Conservation (phyloP, 225 moss, liverwort and hornwort genomes). For the Polytrichum commune region DNA sequence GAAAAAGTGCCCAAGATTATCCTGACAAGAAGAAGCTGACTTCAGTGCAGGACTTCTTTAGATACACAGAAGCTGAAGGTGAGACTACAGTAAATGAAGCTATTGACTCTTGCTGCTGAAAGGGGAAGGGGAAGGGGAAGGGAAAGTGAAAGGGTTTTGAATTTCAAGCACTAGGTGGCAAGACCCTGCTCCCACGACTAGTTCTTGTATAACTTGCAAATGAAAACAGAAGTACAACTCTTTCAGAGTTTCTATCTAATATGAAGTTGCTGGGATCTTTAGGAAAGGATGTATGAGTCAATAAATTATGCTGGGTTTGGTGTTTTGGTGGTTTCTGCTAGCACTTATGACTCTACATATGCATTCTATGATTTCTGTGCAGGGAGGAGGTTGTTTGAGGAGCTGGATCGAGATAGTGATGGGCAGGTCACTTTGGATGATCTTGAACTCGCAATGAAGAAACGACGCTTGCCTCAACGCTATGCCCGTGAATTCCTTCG, state of each 20-base stretch:
- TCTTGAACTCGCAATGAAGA: slow-evolving; percentile 62
- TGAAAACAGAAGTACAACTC: too few relatives aligned
- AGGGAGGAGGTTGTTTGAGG: slow-evolving; percentile 62
- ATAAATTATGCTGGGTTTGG: too few relatives aligned
- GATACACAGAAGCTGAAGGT: slow-evolving; percentile 68
- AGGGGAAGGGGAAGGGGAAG: neutral
- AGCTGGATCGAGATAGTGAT: slow-evolving; percentile 58
- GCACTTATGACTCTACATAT: too few relatives aligned
- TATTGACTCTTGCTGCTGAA: neutral
- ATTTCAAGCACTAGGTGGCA: too few relatives aligned
- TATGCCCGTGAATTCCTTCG: slow-evolving; percentile 57
- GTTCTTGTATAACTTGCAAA: too few relatives aligned
- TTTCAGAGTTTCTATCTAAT: too few relatives aligned
- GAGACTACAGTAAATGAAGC: slow-evolving; percentile 4
- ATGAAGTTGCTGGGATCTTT: too few relatives aligned
- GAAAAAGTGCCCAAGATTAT: slow-evolving; percentile 30
- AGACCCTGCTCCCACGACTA: too few relatives aligned
- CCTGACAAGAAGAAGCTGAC: slow-evolving; percentile 70
- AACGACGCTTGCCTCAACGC: slow-evolving; percentile 51
- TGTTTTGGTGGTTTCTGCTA: too few relatives aligned
- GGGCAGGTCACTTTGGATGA: slow-evolving; percentile 66
- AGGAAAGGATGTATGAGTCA: too few relatives aligned
- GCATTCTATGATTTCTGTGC: slow-evolving; percentile 6
- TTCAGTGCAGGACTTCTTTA: slow-evolving; percentile 63
- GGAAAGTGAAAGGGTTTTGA: too few relatives aligned